Evolutionary conservation across 2,329 filamentous ascomycete genomes (phyloP).

Genomic region (Xylariaceae sp.): DNA sequence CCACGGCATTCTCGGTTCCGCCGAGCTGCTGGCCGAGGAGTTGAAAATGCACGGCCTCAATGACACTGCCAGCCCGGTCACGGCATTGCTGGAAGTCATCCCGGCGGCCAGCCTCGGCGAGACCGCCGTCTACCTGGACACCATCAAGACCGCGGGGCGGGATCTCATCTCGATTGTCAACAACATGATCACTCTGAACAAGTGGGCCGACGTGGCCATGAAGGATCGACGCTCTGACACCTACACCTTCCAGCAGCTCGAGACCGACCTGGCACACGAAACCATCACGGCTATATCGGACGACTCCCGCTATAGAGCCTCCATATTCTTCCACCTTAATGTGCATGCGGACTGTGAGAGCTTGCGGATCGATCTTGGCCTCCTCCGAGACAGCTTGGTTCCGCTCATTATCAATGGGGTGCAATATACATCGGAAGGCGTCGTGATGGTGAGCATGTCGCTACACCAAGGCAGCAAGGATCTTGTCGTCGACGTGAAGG

Average conservation of each 20-base stretch:
- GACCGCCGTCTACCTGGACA: neutral
- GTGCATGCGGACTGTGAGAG: too few relatives aligned
- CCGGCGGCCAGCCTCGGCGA: neutral
- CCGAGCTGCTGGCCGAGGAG: slow-evolving; percentile 1
- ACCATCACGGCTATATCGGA: neutral
- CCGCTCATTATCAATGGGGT: too few relatives aligned
- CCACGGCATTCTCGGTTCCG: slow-evolving; percentile 1
- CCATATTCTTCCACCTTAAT: slow-evolving; percentile 1
- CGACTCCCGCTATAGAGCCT: slow-evolving; percentile 1
- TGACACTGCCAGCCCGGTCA: neutral
- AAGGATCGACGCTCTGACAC: neutral
- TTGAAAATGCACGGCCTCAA: neutral
- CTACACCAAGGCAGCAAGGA: too few relatives aligned
- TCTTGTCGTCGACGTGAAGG: too few relatives aligned
- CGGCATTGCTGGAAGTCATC: neutral
- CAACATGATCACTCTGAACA: slow-evolving; percentile 1
- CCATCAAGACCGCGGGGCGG: slow-evolving; percentile 1
- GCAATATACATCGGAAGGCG: too few relatives aligned
- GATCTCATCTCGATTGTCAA: slow-evolving; percentile 1
- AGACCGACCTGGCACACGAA: neutral
- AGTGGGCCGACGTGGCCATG: slow-evolving; percentile 1
- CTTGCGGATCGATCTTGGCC: too few relatives aligned
- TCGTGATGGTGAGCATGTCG: too few relatives aligned
- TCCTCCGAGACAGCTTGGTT: too few relatives aligned
- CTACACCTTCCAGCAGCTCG: neutral